Evolutionary conservation across 2,329 filamentous ascomycete genomes (phyloP).

Genomic region (Hortaea werneckii): DNA sequence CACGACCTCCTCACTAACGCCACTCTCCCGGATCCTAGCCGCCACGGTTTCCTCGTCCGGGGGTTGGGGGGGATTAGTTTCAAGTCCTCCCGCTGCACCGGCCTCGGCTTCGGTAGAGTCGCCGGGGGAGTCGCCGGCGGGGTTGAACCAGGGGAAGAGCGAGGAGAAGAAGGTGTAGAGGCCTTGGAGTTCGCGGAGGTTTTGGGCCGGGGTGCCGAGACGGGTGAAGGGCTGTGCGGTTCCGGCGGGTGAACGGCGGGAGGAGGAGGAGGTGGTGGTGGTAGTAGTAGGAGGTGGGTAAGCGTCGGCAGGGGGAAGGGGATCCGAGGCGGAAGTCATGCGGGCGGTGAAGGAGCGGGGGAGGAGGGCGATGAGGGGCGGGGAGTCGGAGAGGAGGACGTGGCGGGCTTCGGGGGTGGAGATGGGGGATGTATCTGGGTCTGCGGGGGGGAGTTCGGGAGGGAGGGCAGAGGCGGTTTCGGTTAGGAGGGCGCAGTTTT

Average conservation of each 20-base stretch:
- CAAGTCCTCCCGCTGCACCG: conserved; percentile 1
- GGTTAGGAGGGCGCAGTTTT: conserved; percentile 57
- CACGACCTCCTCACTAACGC: conserved; percentile 14
- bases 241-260: conserved; percentile 1
- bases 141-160: conserved; percentile 21
- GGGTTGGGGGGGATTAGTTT: conserved; percentile 2
- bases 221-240: neutral
- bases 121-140: conserved; percentile 1
- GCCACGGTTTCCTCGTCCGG: conserved; percentile 17
- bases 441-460: conserved; percentile 30
- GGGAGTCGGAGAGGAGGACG: conserved; percentile 66
- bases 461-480: conserved; percentile 52
- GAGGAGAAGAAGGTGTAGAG: conserved; percentile 20
- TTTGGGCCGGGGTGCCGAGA: conserved; percentile 8
- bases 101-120: conserved; percentile 1
- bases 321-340: conserved; percentile 68
- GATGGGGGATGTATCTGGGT: conserved; percentile 31
- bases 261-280: neutral
- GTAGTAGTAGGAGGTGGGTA: conserved; percentile 2
- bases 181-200: conserved; percentile 17
- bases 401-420: conserved; percentile 58
- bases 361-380: conserved; percentile 58
- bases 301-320: conserved; percentile 54
- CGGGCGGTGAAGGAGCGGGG: conserved; percentile 54
- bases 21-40: conserved; percentile 17